Percentiles rank a stretch among this genome's conserved stretches.
phyloP scores from a whole-genome alignment of 805 yeast species.

The Yamadazyma nakazawae region DNA sequence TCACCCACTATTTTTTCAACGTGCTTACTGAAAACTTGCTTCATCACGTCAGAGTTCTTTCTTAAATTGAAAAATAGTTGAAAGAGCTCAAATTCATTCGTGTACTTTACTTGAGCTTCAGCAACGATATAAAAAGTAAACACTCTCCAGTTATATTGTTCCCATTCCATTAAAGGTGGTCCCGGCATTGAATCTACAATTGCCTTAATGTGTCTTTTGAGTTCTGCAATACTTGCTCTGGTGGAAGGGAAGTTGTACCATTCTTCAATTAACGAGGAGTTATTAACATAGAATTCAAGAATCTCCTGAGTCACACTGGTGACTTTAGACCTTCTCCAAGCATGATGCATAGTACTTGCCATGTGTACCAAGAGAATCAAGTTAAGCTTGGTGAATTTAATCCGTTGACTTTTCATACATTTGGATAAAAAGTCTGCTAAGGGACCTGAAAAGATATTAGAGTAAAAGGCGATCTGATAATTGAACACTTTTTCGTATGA shows the following conservation, averaged over 20 bases:
- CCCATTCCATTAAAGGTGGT: background rate
- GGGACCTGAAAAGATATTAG: background rate
- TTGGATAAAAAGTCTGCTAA: background rate
- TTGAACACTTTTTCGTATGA: conserved; percentile 2
- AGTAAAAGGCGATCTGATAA: background rate
- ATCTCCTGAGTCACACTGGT: background rate
- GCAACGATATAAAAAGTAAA: background rate
- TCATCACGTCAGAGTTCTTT: background rate
- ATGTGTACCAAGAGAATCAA: background rate
- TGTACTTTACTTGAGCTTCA: background rate
- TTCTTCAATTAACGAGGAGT: background rate
- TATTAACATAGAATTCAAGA: background rate
- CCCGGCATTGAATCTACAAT: background rate
- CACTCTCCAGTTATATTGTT: background rate
- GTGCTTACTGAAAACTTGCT: background rate
- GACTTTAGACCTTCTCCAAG: background rate
- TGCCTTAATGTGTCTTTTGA: background rate
- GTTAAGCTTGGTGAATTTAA: background rate
- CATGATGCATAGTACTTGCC: background rate
- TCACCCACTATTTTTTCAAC: background rate
- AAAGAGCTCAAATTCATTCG: background rate
- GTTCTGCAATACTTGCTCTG: background rate
- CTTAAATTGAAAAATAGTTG: background rate
- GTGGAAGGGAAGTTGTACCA: background rate
- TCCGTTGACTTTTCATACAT: background rate